Evolutionary conservation across 768 basidiomycete genomes (phyloP), one percentile per base, ranked within the genome.

Genomic region (Clitopilus passeckerianus): DNA sequence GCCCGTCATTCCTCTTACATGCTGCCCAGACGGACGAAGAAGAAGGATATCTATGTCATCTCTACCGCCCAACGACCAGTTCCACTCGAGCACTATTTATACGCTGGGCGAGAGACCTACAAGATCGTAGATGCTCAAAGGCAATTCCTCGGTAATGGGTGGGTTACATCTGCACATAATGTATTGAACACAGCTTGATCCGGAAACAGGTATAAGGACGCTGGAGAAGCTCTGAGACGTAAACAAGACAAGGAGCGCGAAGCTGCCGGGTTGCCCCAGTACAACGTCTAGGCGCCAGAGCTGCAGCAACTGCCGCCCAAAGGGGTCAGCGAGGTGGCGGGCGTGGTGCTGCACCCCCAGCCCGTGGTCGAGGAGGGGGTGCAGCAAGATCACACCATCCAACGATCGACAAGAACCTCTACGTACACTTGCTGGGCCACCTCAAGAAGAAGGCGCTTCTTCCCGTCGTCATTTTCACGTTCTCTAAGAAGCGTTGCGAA

Each of bases 241-340:
- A 99, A 98, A 74, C 97, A 99, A 72, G 97, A 98, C 70, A 98
- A 98, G 71, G 96, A 98, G 71, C 84, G 97, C 54, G 95, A 98
- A 75, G 95, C 95, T 0, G 93, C 93, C 1, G 97, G 97, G 0
- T 73, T 98, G 34, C 86, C 89, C 93, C 94, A 5, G 86, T 95
- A 0, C 91, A 93, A 65, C 83, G 87, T 57, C 81, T 88, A 8
- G 95, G 95, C 54, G 93, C 90, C 15, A 85, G 91, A 44, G 92
- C 90, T 9, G 84, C 83, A 15, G 84, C 83, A 15, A 79, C 83
- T 23, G 71, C 74, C 24, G 71, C 76, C 22, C 82, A 81, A 67
- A 80, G 87, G 57, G 85, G 86, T 5, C 81, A 86, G 61, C 78
- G 80, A 57, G 76, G 80, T 44, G 77, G 81, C 30, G 78, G 80